These are phyloP conservation scores for Solanum gandarillasii DNA, from an alignment of 257 asterid genomes.

Conservation along the genomic window DNA sequence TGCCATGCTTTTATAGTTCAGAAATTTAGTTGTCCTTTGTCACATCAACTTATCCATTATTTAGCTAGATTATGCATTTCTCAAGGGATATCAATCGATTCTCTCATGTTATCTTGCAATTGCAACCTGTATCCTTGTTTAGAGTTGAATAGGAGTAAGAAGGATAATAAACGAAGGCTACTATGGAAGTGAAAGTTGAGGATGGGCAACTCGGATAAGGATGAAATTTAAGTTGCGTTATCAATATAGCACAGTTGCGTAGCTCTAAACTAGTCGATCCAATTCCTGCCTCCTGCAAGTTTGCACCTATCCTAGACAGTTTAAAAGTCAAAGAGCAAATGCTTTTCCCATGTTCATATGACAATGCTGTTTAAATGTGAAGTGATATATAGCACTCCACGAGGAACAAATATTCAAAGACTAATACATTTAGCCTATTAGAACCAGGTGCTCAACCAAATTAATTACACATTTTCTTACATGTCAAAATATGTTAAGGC, in stretches of 20 bases:
- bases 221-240: neutral
- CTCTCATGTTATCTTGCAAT: neutral
- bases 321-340: neutral
- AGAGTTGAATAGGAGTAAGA: neutral
- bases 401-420: neutral
- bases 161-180: neutral
- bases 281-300: neutral
- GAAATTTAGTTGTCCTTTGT: neutral
- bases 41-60: neutral
- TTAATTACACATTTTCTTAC: neutral
- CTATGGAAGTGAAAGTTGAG: neutral
- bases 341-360: neutral
- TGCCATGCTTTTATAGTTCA: neutral
- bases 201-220: neutral
- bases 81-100: neutral
- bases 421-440: neutral
- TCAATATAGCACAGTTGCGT: neutral
- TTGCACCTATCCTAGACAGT: neutral
- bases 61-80: neutral
- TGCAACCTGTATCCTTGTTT: neutral
- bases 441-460: neutral
- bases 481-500: neutral
- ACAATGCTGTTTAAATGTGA: neutral
- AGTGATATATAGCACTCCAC: neutral
- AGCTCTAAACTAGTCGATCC: neutral